Evolutionary conservation across 2,329 filamentous ascomycete genomes (phyloP).

Genomic region (Aspergillus puulaauensis): DNA sequence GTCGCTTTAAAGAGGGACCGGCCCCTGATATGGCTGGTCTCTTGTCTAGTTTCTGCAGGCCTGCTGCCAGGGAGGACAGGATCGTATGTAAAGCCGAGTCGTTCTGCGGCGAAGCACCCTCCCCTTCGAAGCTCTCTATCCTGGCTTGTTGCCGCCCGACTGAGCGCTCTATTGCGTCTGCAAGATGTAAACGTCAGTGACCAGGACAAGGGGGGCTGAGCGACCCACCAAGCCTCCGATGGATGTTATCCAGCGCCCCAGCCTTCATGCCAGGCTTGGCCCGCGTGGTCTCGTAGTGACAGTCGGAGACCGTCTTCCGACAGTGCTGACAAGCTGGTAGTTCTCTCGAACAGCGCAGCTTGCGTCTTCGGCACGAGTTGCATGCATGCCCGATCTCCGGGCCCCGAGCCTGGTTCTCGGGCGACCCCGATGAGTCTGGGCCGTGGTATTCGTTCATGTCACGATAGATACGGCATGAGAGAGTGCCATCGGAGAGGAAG

Average conservation of each 20-base stretch:
- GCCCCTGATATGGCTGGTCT: neutral
- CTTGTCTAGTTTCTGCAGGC: neutral
- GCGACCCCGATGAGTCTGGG: neutral
- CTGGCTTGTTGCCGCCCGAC: neutral
- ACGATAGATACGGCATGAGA: neutral
- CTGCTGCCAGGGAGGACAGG: slow-evolving; percentile 1
- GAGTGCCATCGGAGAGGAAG: neutral
- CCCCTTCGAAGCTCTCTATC: neutral
- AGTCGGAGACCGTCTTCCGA: slow-evolving; percentile 18
- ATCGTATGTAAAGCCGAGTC: neutral
- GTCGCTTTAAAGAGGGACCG: slow-evolving; percentile 11
- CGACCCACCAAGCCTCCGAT: slow-evolving; percentile 28
- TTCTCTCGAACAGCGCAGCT: slow-evolving; percentile 38
- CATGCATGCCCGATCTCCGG: slow-evolving; percentile 22
- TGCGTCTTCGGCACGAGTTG: slow-evolving; percentile 34
- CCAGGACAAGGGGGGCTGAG: neutral
- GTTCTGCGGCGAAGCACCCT: neutral
- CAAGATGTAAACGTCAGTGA: neutral
- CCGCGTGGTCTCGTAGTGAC: slow-evolving; percentile 33
- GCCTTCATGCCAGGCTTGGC: slow-evolving; percentile 40
- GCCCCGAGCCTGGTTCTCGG: neutral
- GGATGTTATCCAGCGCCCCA: slow-evolving; percentile 39
- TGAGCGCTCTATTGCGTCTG: slow-evolving; percentile 13
- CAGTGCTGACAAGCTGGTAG: slow-evolving; percentile 35
- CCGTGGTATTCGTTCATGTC: neutral